Percentiles rank a stretch among this genome's conserved stretches.
phyloP scores from a whole-genome alignment of 2,329 filamentous ascomycete species.

The Aaosphaeria pasadenensis region DNA sequence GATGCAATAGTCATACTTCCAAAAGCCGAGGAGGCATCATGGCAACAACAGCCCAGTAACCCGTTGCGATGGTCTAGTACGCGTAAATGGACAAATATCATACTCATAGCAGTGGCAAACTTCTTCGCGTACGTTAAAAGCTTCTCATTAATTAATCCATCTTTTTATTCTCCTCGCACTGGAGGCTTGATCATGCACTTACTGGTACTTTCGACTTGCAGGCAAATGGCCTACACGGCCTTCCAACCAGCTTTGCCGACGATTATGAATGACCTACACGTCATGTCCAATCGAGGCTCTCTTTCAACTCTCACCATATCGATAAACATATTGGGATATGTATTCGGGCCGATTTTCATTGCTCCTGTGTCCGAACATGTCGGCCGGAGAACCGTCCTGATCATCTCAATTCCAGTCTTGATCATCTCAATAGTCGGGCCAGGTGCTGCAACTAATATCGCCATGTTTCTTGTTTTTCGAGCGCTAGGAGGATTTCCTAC shows the following conservation, averaged over 20 bases:
- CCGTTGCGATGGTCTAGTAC: not conserved
- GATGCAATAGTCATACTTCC: not conserved
- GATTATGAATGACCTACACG: not conserved
- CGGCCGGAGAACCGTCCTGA: slow-evolving; percentile 10
- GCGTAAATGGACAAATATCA: not conserved
- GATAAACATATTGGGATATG: slow-evolving; percentile 32
- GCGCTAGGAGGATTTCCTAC: slow-evolving; percentile 4
- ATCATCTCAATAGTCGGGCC: slow-evolving; percentile 41
- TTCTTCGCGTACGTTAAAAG: slow-evolving; percentile 1
- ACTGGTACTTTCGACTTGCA: not conserved
- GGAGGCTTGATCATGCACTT: not conserved
- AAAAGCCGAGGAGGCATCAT: not conserved
- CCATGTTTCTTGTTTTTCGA: slow-evolving; percentile 8
- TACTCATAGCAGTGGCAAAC: slow-evolving; percentile 1
- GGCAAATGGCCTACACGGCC: slow-evolving; percentile 1
- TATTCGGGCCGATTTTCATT: slow-evolving; percentile 10
- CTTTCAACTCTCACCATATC: slow-evolving; percentile 38
- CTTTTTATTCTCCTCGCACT: not conserved
- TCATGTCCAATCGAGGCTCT: slow-evolving; percentile 2
- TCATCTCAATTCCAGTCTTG: slow-evolving; percentile 43
- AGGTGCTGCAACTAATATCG: slow-evolving; percentile 25
- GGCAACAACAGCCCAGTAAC: not conserved
- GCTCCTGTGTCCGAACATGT: slow-evolving; percentile 17
- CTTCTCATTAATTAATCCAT: too few species aligned
- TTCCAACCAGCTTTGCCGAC: slow-evolving; percentile 1